A percentile compares a stretch with the other conserved stretches of the same genome.
Conservation (phyloP, 2,329 filamentous ascomycete genomes). For the Lachnum nothofagi region DNA sequence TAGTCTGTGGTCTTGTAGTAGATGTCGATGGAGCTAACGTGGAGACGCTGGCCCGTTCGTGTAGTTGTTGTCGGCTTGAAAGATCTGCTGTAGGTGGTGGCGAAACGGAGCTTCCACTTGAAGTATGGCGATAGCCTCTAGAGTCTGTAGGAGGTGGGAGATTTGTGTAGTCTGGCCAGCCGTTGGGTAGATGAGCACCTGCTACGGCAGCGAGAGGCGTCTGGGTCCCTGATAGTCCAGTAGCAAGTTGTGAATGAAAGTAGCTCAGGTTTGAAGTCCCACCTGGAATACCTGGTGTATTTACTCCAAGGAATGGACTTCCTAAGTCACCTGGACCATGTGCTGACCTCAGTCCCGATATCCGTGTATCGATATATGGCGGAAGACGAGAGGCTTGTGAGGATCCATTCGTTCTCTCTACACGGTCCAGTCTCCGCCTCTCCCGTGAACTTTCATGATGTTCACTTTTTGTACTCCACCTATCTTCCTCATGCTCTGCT, state of each 20-base stretch:
- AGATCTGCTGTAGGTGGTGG: conserved; percentile 37
- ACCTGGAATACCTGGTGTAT: conserved; percentile 61
- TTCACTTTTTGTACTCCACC: conserved; percentile 18
- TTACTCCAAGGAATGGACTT: conserved; percentile 53
- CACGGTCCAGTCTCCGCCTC: conserved; percentile 34
- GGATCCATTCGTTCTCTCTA: conserved; percentile 31
- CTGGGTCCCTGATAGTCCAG: conserved; percentile 67
- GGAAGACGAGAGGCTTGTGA: conserved; percentile 20
- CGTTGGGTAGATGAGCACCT: conserved; percentile 57
- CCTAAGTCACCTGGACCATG: conserved; percentile 41
- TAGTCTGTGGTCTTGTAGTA: conserved; percentile 53
- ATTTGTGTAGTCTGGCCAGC: conserved; percentile 39
- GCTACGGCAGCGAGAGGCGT: conserved; percentile 77
- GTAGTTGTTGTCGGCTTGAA: conserved; percentile 37
- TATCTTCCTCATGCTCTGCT: conserved; percentile 43
- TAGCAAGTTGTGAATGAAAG: conserved; percentile 72
- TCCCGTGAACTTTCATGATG: conserved; percentile 29
- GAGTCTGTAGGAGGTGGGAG: conserved; percentile 15
- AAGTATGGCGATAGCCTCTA: conserved; percentile 26
- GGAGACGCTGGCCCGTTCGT: conserved; percentile 59
- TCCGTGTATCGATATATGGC: conserved; percentile 39
- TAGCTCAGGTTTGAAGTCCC: conserved; percentile 75
- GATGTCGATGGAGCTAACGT: conserved; percentile 53
- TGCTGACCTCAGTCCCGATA: conserved; percentile 30
- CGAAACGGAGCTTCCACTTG: conserved; percentile 30